Evolutionary conservation across 1,284 basidiomycete species (phyloP).

Genomic region (Vanrija sp.): DNA sequence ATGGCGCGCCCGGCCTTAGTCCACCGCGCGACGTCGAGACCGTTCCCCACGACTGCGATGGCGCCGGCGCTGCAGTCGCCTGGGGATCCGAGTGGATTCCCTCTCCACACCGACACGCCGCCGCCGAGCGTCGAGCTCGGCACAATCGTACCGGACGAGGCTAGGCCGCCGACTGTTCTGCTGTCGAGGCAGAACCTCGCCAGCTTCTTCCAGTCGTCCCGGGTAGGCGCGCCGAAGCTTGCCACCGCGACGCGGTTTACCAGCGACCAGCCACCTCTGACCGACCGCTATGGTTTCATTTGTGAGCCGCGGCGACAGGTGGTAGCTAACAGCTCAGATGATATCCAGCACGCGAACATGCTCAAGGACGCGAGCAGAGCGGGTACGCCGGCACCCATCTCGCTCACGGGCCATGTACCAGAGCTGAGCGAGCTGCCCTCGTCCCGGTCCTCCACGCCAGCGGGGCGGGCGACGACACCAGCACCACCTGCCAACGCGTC

Average conservation of each 20-base stretch:
- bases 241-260: constrained; percentile 54
- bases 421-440: constrained; percentile 7
- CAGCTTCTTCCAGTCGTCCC: constrained; percentile 35
- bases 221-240: constrained; percentile 36
- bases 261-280: constrained; percentile 62
- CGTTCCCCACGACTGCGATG: constrained; percentile 31
- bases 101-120: constrained; percentile 21
- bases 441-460: background rate
- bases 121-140: constrained; percentile 69
- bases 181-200: constrained; percentile 42
- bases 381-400: constrained; percentile 39
- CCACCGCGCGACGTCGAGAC: constrained; percentile 33
- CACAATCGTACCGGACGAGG: constrained; percentile 77
- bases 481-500: background rate
- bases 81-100: background rate
- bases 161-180: constrained; percentile 69
- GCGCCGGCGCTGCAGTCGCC: constrained; percentile 6
- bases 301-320: constrained; percentile 57
- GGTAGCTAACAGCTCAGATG: constrained; percentile 54
- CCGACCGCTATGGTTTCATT: constrained; percentile 93
- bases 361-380: constrained; percentile 60
- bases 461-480: background rate
- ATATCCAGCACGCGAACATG: constrained; percentile 75
- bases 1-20: constrained; percentile 46
- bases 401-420: constrained; percentile 32